phyloP scores from a whole-genome alignment of 306 rosid genomes.

The Cercis canadensis region DNA sequence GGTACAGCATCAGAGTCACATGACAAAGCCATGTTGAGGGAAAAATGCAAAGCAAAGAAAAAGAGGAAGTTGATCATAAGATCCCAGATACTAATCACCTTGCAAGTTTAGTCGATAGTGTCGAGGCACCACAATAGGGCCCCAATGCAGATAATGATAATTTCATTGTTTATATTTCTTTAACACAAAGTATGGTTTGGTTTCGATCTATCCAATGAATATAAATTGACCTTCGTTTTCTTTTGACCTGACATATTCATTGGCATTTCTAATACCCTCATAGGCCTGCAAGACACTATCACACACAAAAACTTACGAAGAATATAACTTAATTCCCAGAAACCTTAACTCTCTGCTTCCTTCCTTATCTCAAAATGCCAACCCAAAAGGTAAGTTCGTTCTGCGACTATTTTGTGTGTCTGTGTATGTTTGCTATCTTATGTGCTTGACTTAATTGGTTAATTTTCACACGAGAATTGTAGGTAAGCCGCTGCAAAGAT shows the following conservation, averaged over 20 bases:
- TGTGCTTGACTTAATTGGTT: slow-evolving; percentile 22
- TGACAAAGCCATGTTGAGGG: neutral
- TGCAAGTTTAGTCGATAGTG: slow-evolving; percentile 12
- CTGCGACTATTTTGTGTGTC: neutral
- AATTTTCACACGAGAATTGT: neutral
- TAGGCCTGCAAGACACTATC: no score
- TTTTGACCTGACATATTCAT: neutral
- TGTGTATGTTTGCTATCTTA: neutral
- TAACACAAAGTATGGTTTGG: slow-evolving; percentile 12
- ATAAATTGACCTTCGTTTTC: slow-evolving; percentile 24
- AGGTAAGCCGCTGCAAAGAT: slow-evolving; percentile 53
- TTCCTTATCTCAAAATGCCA: slow-evolving; percentile 43
- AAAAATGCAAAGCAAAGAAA: neutral
- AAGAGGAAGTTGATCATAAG: slow-evolving; percentile 15
- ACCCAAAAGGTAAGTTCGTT: slow-evolving; percentile 56
- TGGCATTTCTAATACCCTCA: no score
- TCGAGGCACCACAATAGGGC: slow-evolving; percentile 17
- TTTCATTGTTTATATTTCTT: slow-evolving; percentile 1
- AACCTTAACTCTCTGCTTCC: slow-evolving; percentile 5
- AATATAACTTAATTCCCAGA: slow-evolving; percentile 14
- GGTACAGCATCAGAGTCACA: neutral
- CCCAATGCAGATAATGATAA: slow-evolving; percentile 15
- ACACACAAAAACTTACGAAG: no score
- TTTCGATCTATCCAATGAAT: slow-evolving; percentile 39
- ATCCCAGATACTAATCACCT: neutral